Base-by-base conservation (phyloP, 140 eudicot genomes). In the Ambrosia hybrid region DNA sequence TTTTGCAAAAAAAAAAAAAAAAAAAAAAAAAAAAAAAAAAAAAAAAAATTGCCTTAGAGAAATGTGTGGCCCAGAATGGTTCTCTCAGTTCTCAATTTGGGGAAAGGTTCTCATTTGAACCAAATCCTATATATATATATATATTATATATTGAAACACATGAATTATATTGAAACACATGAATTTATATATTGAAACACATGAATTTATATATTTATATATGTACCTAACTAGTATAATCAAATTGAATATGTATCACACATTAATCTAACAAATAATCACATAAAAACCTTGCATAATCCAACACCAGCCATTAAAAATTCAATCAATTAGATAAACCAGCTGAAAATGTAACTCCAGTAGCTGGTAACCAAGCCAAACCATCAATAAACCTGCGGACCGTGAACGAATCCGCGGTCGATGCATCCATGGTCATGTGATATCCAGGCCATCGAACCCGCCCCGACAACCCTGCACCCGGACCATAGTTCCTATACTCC, bases 381-480 rank as follows among this genome's bases (percentile, higher is more conserved):
- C 97, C 97, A 51, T 93, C 91, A 26, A 93, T 83, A 70, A 93
- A 93, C 30, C 79, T 74, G 1, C 80, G 76, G 2, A 84, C 98
- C 0, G 97, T 87, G 72, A 90, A 93, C 56, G 76, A 85, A 21
- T 65, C 75, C 33, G 97, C 97, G 12, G 72, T 49, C 0, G 93
- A 76, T 0, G 88, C 82, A 70, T 90, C 96, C 68, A 72, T 82
- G 2, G 88, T 78, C 36, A 87, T 65, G 39, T 87, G 96, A 69
- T 83, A 90, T 5, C 98, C 98, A 9, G 97, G 94, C 98, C 98
- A 93, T 26, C 49, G 71, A 33, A 90, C 88, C 63, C 98, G 81
- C 0, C 95, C 95, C 0, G 91, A 55, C 14, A 79, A 13, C 4
- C 88, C 67, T 2, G 88, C 85, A 11, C 97, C 96, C 1, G 91